Evolutionary conservation across 305 asterid genomes (phyloP).

Genomic region (Fraxinus velutina): DNA sequence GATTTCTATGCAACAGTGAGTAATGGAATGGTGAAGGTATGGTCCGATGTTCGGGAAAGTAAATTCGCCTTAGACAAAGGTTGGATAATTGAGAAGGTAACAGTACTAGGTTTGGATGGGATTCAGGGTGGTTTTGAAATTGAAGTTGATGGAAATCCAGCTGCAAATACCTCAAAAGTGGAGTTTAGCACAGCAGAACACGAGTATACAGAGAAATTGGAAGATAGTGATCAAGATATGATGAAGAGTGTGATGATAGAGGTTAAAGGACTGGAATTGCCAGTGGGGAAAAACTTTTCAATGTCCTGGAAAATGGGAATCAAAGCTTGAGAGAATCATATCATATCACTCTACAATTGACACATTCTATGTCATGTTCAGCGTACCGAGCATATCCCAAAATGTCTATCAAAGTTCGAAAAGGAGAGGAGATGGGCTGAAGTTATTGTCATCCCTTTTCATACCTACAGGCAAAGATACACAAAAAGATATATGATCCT

Average conservation of each 20-base stretch:
- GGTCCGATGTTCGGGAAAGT: neutral
- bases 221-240: constrained; percentile 21
- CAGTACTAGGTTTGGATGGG: constrained; percentile 36
- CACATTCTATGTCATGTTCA: neutral
- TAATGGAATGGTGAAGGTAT: neutral
- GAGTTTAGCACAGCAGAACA: constrained; percentile 22
- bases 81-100: constrained; percentile 40
- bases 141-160: constrained; percentile 32
- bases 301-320: constrained; percentile 44
- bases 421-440: constrained; percentile 14
- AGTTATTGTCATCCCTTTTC: constrained; percentile 18
- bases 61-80: neutral
- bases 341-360: neutral
- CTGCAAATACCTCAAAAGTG: constrained; percentile 27
- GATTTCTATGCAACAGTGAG: neutral
- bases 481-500: neutral
- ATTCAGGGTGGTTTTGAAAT: constrained; percentile 24
- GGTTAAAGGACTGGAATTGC: constrained; percentile 36
- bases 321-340: constrained; percentile 7
- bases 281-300: constrained; percentile 33
- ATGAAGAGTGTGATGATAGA: constrained; percentile 39
- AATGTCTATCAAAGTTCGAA: neutral
- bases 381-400: neutral
- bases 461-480: constrained; percentile 12
- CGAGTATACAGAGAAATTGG: constrained; percentile 13